Base-by-base conservation (phyloP, 1,284 basidiomycete genomes). In the Papiliotrema nemorosa region DNA sequence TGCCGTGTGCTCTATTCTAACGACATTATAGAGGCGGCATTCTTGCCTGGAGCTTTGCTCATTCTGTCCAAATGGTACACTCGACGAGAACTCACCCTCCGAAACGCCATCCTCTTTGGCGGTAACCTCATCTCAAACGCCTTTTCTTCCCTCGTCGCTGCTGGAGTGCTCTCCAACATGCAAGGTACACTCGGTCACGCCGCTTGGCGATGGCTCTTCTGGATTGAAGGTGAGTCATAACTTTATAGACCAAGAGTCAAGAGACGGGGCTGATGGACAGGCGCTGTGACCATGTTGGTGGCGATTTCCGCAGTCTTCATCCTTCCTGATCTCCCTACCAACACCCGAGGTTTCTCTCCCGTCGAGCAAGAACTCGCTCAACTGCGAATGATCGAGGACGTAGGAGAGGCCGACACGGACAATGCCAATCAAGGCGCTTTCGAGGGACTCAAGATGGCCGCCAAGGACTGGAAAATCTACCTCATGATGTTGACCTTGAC, bases 171-270 rank as follows among this genome's bases (percentile, higher is more conserved):
- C 18, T 76, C 78, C 5, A 78, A 77, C 36, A 85, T 87, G 85
- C 80, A 88, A 52, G 84, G 84, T 2, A 78, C 76, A 49, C 73
- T 78, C 24, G 85, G 86, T 0, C 83, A 86, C 38, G 72, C 81
- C 18, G 85, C 83, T 3, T 88, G 86, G 87, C 76, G 85, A 63
- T 87, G 85, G 86, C 76, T 89, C 3, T 88, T 89, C 76, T 87
- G 80, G 64, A 81, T 44, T 20, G 42, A 44, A 16, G 31, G 31
- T 38, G 36, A 34, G 9, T 34, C 31, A n/a, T 9, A n/a, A 34
- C 31, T n/a, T 10, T 10, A 4, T 25, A 22, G 5, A 24, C 38
- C 25, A 22, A 40, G 7, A 5, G 5, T 7, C 38, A 40, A 24
- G 21, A 16, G 38, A 40, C n/a, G 45, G 45, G 3, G 45, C 45